Evolutionary conservation across 306 rosid genomes (phyloP).

Genomic region (Vigna reflexopilosa): DNA sequence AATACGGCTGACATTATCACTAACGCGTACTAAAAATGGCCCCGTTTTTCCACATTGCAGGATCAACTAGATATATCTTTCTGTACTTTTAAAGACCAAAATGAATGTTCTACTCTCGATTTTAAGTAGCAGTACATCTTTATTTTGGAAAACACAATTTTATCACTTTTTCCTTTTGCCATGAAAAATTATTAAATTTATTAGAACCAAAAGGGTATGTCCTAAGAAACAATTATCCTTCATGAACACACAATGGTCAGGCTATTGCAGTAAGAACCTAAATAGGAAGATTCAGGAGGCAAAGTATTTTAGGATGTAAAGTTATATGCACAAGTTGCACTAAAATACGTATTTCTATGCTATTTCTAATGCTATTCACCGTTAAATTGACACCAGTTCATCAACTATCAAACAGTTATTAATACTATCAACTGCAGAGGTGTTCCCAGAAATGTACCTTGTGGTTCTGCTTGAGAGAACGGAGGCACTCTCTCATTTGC

Average conservation of each 20-base stretch:
- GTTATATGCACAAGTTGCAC: conserved; percentile 13
- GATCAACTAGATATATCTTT: too few relatives aligned
- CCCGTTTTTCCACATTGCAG: neutral
- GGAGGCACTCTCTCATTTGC: conserved; percentile 94
- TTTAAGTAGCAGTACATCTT: too few relatives aligned
- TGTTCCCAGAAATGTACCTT: conserved; percentile 65
- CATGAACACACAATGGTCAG: neutral
- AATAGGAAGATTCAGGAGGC: conserved; percentile 14
- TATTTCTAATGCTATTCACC: conserved; percentile 11
- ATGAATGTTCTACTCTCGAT: too few relatives aligned
- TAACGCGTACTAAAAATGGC: neutral
- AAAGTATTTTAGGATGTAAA: conserved; percentile 14
- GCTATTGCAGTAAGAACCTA: conserved; percentile 10
- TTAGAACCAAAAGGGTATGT: too few relatives aligned
- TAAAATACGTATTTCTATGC: neutral
- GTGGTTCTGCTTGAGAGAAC: conserved; percentile 90
- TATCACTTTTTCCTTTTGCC: too few relatives aligned
- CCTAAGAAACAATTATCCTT: neutral
- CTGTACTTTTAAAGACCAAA: too few relatives aligned
- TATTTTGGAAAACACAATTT: too few relatives aligned
- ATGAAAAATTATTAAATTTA: too few relatives aligned
- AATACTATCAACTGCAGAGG: conserved; percentile 24
- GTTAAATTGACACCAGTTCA: conserved; percentile 8
- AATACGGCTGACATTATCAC: conserved; percentile 22
- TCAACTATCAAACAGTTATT: conserved; percentile 9